Evolutionary conservation across 2,329 filamentous ascomycete genomes (phyloP), one percentile per base, ranked within the genome.

Genomic region (Alternaria burnsii): DNA sequence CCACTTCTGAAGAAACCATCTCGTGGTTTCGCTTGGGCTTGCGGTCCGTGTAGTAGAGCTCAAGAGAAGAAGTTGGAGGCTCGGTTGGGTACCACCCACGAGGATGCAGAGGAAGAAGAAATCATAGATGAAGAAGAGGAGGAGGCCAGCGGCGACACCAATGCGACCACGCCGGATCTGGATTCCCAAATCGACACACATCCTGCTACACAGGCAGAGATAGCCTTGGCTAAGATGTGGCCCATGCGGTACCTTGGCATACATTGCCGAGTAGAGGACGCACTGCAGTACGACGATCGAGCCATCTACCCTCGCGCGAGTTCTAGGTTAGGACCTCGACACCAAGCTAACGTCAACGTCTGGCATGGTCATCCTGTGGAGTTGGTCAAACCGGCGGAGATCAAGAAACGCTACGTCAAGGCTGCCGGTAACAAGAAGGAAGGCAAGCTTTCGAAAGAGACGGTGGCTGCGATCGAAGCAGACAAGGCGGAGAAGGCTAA

Each of bases 11-110:
- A 97, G 80, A 99, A 99, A 80, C 95, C 95, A 20, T 97, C 94
- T 47, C 90, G 95, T 79, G 95, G 95, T 40, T 99, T 99, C 80
- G 95, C 93, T 5, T 99, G 95, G 95, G 94, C 95, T 30, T 99
- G 95, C 79, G 95, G 92, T 55, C 91, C 94, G 60, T 99, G 95
- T 80, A 97, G 93, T 78, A 90, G 94, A 72, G 94, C 93, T n/a
- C 94, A 97, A 76, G 95, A 98, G 79, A 89, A 92, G 70, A 96
- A 92, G 78, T 83, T 97, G 28, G 94, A 98, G 82, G 93, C 93
- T 60, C 89, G 93, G 48, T 80, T 91, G 26, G 86, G 87, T 44
- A 84, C 84, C 38, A 74, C 79, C 32, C 81, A 79, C 14, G 79
- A 80, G 4, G 87, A 88, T 32, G 81, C 76, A 1, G 87, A 88